These are phyloP conservation scores for Paramecium biaurelia DNA, from an alignment of 73 alveolate species.

Conservation along the genomic window DNA sequence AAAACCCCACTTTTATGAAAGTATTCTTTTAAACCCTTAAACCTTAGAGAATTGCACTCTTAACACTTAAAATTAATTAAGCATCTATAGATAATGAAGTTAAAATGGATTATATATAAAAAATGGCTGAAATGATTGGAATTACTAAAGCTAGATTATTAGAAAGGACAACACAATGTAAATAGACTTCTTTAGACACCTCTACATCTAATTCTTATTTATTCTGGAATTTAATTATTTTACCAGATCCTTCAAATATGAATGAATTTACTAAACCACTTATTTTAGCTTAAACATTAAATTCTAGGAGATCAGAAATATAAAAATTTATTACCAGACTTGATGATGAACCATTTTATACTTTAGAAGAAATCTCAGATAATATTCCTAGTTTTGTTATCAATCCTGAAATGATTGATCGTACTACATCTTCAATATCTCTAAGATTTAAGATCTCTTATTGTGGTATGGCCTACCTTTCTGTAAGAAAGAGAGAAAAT, in stretches of 20 bases:
- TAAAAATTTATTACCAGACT: slow-evolving; percentile 16
- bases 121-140: slow-evolving; percentile 11
- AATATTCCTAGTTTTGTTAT: slow-evolving; percentile 34
- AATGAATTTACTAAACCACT: neutral
- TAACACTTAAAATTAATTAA: slow-evolving; percentile 36
- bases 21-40: neutral
- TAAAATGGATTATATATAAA: slow-evolving; percentile 23
- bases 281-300: neutral
- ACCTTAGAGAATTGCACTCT: neutral
- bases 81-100: slow-evolving; percentile 8
- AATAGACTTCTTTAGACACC: neutral
- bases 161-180: neutral
- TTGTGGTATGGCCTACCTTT: neutral
- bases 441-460: slow-evolving; percentile 20
- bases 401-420: slow-evolving; percentile 39
- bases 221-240: slow-evolving; percentile 4
- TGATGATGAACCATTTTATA: slow-evolving; percentile 36
- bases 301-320: slow-evolving; percentile 33
- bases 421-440: slow-evolving; percentile 19
- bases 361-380: slow-evolving; percentile 14
- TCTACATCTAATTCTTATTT: neutral
- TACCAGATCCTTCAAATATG: slow-evolving; percentile 44
- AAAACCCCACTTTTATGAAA: slow-evolving; percentile 29
- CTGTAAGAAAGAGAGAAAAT: neutral
- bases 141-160: neutral